phyloP scores from a whole-genome alignment of 2,329 filamentous ascomycete species.

The Nigrospora sphaerica region DNA sequence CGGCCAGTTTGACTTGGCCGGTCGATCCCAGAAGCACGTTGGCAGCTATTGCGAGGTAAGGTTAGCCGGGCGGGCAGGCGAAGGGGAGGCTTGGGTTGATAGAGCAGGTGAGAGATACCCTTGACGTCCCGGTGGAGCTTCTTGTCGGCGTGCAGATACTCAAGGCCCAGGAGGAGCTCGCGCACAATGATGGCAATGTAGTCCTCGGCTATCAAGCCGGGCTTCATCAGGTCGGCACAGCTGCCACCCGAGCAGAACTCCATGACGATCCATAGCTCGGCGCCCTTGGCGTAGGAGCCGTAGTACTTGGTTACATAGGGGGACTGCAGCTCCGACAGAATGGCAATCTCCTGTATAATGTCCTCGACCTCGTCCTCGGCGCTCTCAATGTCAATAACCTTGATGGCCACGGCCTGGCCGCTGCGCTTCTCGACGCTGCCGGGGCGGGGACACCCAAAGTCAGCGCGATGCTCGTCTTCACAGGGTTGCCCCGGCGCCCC shows the following conservation, averaged over 20 bases:
- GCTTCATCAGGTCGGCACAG: slow-evolving; percentile 93
- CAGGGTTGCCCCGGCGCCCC: background rate
- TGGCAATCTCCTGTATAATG: slow-evolving; percentile 98
- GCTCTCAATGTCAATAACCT: slow-evolving; percentile 97
- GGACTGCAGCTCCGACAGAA: slow-evolving; percentile 90
- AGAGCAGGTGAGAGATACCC: slow-evolving; percentile 41
- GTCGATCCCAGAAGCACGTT: slow-evolving; percentile 85
- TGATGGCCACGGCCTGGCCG: slow-evolving; percentile 92
- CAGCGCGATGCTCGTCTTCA: background rate
- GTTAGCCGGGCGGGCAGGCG: background rate
- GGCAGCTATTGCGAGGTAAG: slow-evolving; percentile 52
- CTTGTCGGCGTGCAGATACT: slow-evolving; percentile 91
- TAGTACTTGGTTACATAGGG: slow-evolving; percentile 97
- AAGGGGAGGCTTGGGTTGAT: no score
- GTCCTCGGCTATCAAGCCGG: slow-evolving; percentile 82
- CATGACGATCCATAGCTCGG: slow-evolving; percentile 99
- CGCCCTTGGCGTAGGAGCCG: slow-evolving; percentile 92
- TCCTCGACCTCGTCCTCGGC: slow-evolving; percentile 99
- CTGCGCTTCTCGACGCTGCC: slow-evolving; percentile 82
- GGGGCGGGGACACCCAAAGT: slow-evolving; percentile 8
- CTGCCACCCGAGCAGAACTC: slow-evolving; percentile 97
- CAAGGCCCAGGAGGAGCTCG: slow-evolving; percentile 81
- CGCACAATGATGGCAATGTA: slow-evolving; percentile 95
- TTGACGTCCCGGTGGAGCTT: slow-evolving; percentile 97
- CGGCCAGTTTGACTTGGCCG: slow-evolving; percentile 92